Conservation (phyloP, 345 rosid genomes). For the Eucalyptus sp. region DNA sequence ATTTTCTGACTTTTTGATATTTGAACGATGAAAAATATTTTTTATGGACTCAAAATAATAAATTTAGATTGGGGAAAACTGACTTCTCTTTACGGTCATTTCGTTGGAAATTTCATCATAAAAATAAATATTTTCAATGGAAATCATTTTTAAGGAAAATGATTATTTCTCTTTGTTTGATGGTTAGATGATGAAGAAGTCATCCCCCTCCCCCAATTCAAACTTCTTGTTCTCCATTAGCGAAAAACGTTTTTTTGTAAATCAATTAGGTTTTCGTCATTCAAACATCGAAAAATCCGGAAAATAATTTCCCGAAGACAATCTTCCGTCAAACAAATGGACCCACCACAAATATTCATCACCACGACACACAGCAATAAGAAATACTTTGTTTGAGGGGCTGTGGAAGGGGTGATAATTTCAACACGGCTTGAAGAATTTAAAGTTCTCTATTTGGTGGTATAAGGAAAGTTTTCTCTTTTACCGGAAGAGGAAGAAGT, state of each 20-base stretch:
- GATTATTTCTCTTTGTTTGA: not conserved
- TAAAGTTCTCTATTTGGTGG: not conserved
- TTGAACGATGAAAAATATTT: not conserved
- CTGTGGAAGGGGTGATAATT: not conserved
- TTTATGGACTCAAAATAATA: not conserved
- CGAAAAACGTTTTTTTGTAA: not conserved
- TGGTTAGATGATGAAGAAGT: too few species aligned
- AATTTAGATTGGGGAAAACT: not conserved
- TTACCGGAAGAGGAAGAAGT: not conserved
- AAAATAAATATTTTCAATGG: not conserved
- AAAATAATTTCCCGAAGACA: not conserved
- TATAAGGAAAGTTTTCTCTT: not conserved
- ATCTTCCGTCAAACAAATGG: not conserved
- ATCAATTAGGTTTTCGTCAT: not conserved
- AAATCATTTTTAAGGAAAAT: not conserved
- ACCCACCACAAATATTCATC: not conserved
- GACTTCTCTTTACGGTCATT: fast-evolving
- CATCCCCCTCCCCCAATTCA: too few species aligned
- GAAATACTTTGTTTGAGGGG: not conserved
- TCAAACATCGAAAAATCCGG: fast-evolving
- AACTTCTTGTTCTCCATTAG: fast-evolving
- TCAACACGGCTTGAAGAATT: not conserved
- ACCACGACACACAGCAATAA: not conserved
- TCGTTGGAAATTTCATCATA: not conserved
- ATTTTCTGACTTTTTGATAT: not conserved